phyloP scores from a whole-genome alignment of 495 filamentous ascomycete genomes.

The Hyaloscypha finlandica region DNA sequence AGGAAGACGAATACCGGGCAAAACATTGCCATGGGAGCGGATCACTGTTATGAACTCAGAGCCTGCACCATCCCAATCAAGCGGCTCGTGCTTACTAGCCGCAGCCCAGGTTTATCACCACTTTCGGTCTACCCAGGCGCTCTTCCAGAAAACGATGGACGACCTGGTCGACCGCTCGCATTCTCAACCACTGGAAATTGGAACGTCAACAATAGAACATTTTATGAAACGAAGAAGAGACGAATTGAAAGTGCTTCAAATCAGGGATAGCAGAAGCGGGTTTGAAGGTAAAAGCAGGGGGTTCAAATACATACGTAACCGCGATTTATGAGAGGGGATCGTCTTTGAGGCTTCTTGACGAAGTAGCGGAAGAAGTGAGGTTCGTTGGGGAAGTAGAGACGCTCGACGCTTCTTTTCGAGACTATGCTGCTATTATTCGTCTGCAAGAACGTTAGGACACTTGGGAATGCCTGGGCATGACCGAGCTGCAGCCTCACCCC shows the following conservation, averaged over 20 bases:
- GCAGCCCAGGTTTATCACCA: constrained; percentile 85
- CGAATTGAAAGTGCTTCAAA: background rate
- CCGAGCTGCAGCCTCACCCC: constrained; percentile 48
- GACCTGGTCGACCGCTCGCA: constrained; percentile 75
- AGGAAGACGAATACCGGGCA: constrained; percentile 56
- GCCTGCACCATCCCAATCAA: too few species aligned
- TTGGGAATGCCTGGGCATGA: background rate
- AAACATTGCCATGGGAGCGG: constrained; percentile 87
- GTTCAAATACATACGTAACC: constrained; percentile 53
- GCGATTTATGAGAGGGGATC: constrained; percentile 83
- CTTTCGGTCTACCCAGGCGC: constrained; percentile 58
- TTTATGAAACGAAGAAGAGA: background rate
- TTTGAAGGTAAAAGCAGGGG: background rate
- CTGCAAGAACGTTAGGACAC: constrained; percentile 40
- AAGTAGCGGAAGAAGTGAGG: constrained; percentile 85
- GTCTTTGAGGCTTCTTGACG: constrained; percentile 76
- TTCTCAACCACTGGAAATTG: constrained; percentile 43
- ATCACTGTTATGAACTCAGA: constrained; percentile 58
- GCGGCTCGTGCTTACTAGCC: constrained; percentile 68
- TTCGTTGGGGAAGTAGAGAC: constrained; percentile 71
- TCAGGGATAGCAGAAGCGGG: background rate
- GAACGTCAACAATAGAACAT: background rate
- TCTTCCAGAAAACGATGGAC: constrained; percentile 70
- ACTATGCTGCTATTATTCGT: constrained; percentile 91
- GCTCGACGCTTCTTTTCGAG: constrained; percentile 86